These are phyloP conservation scores for Zizania latifolia DNA, from an alignment of 176 grass and related monocot genomes.

Conservation along the genomic window DNA sequence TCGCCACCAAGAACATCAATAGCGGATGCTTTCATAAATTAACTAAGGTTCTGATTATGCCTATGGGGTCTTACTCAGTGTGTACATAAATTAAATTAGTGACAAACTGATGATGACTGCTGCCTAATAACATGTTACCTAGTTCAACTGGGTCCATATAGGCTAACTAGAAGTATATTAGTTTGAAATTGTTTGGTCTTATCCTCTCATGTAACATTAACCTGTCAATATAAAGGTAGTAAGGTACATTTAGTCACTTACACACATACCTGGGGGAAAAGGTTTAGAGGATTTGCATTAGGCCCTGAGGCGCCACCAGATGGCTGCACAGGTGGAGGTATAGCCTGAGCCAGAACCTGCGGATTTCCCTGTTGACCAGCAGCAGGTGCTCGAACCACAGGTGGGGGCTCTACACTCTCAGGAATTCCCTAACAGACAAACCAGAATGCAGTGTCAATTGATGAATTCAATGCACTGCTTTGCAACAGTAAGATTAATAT, in stretches of 20 bases:
- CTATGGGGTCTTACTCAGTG: background rate
- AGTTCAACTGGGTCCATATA: background rate
- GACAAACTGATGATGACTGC: background rate
- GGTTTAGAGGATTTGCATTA: conserved; percentile 82
- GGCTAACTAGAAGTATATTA: background rate
- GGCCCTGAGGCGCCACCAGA: conserved; percentile 43
- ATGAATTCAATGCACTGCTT: background rate
- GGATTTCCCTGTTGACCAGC: conserved; percentile 43
- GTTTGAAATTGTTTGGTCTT: background rate
- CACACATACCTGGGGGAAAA: conserved; percentile 78
- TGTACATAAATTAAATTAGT: background rate
- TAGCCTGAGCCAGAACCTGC: conserved; percentile 33
- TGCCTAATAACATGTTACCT: background rate
- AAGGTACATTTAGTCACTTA: too few species aligned
- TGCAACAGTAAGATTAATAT: background rate
- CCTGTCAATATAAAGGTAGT: background rate
- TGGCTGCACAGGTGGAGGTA: conserved; percentile 39
- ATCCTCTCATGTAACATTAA: background rate
- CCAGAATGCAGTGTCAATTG: background rate
- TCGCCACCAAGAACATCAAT: too few species aligned
- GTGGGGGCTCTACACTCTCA: conserved; percentile 54
- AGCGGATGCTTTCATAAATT: too few species aligned
- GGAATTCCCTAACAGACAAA: conserved; percentile 70
- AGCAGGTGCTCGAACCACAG: conserved; percentile 50
- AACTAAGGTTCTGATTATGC: background rate